phyloP scores from a whole-genome alignment of 2,329 filamentous ascomycete genomes.

The Fusarium fujikuroi region DNA sequence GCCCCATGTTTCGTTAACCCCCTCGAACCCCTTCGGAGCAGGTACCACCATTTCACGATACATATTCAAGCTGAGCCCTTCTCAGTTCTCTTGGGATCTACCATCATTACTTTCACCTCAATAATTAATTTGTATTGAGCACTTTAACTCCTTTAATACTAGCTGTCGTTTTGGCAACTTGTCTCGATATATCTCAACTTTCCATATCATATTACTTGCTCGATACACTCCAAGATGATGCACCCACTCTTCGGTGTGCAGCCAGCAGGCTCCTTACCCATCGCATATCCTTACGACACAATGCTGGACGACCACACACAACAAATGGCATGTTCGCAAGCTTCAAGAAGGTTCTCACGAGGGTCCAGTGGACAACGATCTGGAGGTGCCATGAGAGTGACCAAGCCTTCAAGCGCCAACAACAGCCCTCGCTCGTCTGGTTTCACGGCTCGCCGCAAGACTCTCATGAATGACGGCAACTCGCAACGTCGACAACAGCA shows the following conservation, averaged over 20 bases:
- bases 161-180: neutral
- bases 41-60: constrained; percentile 44
- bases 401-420: constrained; percentile 74
- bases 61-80: constrained; percentile 47
- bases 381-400: constrained; percentile 66
- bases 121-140: neutral
- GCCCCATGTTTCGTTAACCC: constrained; percentile 49
- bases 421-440: constrained; percentile 72
- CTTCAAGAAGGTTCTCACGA: constrained; percentile 60
- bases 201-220: neutral
- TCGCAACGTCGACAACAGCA: constrained; percentile 60
- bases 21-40: constrained; percentile 44
- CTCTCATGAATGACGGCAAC: constrained; percentile 63
- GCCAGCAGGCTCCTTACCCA: constrained; percentile 42
- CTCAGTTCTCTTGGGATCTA: constrained; percentile 2
- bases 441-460: constrained; percentile 64
- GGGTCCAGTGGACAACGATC: constrained; percentile 61
- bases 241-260: constrained; percentile 44
- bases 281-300: constrained; percentile 49
- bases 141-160: constrained; percentile 5
- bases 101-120: constrained; percentile 3
- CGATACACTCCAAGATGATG: constrained; percentile 46
- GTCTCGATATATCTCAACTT: neutral
- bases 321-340: constrained; percentile 61
- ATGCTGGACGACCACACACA: constrained; percentile 63